Percentiles rank a stretch among this genome's conserved stretches.
Evolutionary conservation across 1,284 basidiomycete species (phyloP).

Genomic region (Ceratobasidium sp.): DNA sequence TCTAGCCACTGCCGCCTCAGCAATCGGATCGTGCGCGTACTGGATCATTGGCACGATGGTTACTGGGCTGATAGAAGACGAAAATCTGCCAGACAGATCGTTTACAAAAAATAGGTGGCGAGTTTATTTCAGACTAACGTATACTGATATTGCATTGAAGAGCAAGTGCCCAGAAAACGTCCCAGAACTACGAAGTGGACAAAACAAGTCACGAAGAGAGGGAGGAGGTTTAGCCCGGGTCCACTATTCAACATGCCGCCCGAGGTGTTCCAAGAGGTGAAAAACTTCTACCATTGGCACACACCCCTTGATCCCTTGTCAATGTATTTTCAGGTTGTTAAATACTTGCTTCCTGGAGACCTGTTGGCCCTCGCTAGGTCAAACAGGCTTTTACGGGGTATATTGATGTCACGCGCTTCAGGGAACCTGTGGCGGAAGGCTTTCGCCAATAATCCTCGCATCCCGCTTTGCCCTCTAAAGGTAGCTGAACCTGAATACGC

Average conservation of each 20-base stretch:
- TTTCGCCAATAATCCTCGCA: background rate
- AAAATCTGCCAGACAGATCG: too few relatives aligned
- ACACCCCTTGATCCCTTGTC: too few relatives aligned
- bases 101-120: too few relatives aligned
- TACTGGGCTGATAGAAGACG: too few relatives aligned
- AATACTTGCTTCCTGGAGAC: slow-evolving; percentile 45
- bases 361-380: slow-evolving; percentile 46
- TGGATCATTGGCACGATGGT: too few relatives aligned
- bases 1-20: too few relatives aligned
- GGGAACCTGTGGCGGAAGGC: slow-evolving; percentile 41
- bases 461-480: slow-evolving; percentile 44
- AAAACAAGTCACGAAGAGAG: too few relatives aligned
- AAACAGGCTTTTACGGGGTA: slow-evolving; percentile 43
- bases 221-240: background rate
- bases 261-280: background rate
- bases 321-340: slow-evolving; percentile 44
- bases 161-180: too few relatives aligned
- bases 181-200: too few relatives aligned
- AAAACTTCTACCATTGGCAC: background rate
- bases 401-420: slow-evolving; percentile 41
- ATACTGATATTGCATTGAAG: too few relatives aligned
- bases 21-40: too few relatives aligned
- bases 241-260: background rate
- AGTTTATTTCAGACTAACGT: too few relatives aligned
- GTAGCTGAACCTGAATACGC: slow-evolving; percentile 44